Base-by-base conservation (phyloP, 1,284 basidiomycete species). In the Quambalaria eucalypti region DNA sequence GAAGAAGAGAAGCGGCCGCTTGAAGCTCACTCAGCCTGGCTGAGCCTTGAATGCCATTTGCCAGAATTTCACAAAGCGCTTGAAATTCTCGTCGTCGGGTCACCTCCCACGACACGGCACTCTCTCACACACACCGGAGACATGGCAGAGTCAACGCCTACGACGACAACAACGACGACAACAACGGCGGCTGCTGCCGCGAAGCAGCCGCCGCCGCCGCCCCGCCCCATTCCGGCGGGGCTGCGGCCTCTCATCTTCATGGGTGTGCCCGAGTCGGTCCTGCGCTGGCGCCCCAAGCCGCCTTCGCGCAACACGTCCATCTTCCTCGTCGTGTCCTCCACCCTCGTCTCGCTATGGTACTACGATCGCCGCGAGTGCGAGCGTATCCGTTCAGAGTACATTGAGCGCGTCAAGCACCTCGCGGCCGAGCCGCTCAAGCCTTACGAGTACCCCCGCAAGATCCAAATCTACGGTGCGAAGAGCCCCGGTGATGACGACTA, bases 401-500 rank as follows among this genome's bases (percentile, higher is more conserved):
- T 87, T 19, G 84, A 86, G 65, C 84, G 83, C 56, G 92, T 98
- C 59, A 82, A 84, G 71, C 81, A 86, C 62, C 79, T 90, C 21
- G 81, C 86, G 2, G 82, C 88, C 58, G 81, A 85, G 61, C 81
- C 84, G 1, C 78, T 88, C 52, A 80, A 80, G 53, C 82, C 84
- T 28, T 77, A 85, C 64, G 89, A 85, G 28, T 79, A 81, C 57
- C 84, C 88, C 4, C 82, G 92, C 44, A 89, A 86, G 74, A 85
- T 96, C 55, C 85, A 81, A 1, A 90, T 97, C 21, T 90, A 89
- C 70, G 88, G 86, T 28, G 83, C 84, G 36, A 88, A 87, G 74
- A 93, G 90, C 83, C 90, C 92, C 1, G 91, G 88, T 48, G 95
- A 98, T 76, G 90, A 93, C 69, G 91, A 97, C 72, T 84, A 85